These are phyloP conservation scores for Crithidia expoeki DNA, from an alignment of 208 protist genomes.

Conservation along the genomic window DNA sequence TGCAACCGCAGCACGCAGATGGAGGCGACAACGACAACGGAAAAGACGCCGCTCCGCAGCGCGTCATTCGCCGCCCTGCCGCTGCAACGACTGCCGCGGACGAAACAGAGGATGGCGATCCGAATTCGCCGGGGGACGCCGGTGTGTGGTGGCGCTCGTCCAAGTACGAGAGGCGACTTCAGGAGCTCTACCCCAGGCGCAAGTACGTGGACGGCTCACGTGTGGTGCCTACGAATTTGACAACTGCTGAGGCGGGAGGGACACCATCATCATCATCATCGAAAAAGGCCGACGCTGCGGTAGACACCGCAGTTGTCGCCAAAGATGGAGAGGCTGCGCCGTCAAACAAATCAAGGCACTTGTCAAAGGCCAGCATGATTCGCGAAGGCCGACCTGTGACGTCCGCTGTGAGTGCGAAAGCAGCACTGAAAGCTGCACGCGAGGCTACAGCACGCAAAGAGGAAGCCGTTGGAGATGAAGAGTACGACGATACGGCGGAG, in stretches of 20 bases:
- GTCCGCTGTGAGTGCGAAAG: constrained; percentile 10
- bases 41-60: constrained; percentile 13
- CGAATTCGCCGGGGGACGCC: constrained; percentile 34
- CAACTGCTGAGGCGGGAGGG: neutral
- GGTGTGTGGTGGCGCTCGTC: constrained; percentile 78
- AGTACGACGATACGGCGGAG: constrained; percentile 32
- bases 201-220: constrained; percentile 66
- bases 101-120: neutral
- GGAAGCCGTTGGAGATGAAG: constrained; percentile 15
- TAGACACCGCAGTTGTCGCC: neutral
- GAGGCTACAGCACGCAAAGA: neutral
- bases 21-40: constrained; percentile 26
- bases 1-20: constrained; percentile 2
- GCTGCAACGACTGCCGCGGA: neutral
- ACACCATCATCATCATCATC: too few relatives aligned
- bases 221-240: constrained; percentile 9
- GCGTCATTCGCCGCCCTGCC: constrained; percentile 13
- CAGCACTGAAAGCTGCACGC: neutral
- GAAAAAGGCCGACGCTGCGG: neutral
- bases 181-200: constrained; percentile 71
- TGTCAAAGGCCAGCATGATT: constrained; percentile 24
- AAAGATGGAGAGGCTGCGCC: neutral
- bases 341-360: constrained; percentile 11
- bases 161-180: constrained; percentile 56
- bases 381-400: constrained; percentile 15